These are phyloP conservation scores for Rhododendron henanense DNA, from an alignment of 148 eudicot species.

Conservation along the genomic window DNA sequence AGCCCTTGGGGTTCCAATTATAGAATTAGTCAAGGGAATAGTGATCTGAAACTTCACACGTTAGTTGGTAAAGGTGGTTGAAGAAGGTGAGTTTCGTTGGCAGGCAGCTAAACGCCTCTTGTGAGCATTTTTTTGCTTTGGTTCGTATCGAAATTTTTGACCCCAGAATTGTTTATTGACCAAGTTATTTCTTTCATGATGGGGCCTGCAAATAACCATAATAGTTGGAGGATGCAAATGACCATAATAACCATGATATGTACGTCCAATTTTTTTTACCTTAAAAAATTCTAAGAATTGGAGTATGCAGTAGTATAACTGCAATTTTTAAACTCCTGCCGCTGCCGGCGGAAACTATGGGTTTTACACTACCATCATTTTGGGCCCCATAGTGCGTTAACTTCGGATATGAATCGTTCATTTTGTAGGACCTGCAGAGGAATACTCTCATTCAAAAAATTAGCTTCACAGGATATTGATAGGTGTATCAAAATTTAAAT, in stretches of 20 bases:
- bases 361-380: too few relatives aligned
- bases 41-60: not conserved
- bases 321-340: too few relatives aligned
- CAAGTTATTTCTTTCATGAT: not conserved
- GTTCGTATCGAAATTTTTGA: not conserved
- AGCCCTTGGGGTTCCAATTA: not conserved
- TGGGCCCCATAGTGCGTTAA: too few relatives aligned
- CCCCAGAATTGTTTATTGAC: not conserved
- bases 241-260: not conserved
- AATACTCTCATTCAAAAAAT: too few relatives aligned
- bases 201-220: not conserved
- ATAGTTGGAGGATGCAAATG: too few relatives aligned
- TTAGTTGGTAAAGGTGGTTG: constrained; percentile 4
- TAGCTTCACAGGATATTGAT: too few relatives aligned
- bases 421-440: too few relatives aligned
- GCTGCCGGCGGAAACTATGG: too few relatives aligned
- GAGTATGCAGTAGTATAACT: not conserved
- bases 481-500: too few relatives aligned
- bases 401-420: too few relatives aligned
- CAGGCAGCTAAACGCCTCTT: constrained; percentile 5
- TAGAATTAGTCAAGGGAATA: not conserved
- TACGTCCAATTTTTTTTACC: not conserved
- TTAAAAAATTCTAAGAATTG: not conserved
- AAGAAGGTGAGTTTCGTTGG: constrained; percentile 1
- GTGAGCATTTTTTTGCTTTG: too few relatives aligned